Evolutionary conservation across 257 asterid species (phyloP), one percentile per base, ranked within the genome.

Genomic region (Voacanga thouarsii): DNA sequence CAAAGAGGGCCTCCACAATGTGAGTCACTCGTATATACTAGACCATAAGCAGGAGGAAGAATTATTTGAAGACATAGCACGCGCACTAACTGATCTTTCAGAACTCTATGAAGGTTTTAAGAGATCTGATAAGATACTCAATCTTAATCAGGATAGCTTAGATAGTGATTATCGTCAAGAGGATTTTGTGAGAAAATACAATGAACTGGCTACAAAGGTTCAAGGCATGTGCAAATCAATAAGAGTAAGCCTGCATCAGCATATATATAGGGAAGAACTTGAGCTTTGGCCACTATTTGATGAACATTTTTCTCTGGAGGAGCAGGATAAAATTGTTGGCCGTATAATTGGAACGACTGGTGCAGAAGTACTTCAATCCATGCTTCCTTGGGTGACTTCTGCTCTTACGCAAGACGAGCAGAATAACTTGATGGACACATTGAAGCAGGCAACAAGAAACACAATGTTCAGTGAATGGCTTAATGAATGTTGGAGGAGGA

Each of bases 381-480:
- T 86, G 86, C 77, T 86, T 68, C 90, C 90, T 80, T 86, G 90
- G 90, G 88, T 86, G 55, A 86, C 90, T 71, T 82, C 90, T 45
- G 90, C 86, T 80, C 90, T 86, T 78, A 82, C 88, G 49, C 86
- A 80, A 75, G 86, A 82, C 75, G 90, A 86, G 84, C 90, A 86
- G 73, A 86, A 84, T 84, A 84, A 79, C 69, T 68, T 84, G 90
- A 84, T 86, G 85, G 90, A 86, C 80, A 84, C 90, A 5, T 66
- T 82, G 75, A 86, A 80, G 85, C 86, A 86, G 75, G 88, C 90
- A 16, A 84, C 90, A 47, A 84, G 77, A 77, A 86, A 86, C 76
- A 86, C 90, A 72, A 86, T 86, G 90, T 86, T 86, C 80, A 82
- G 84, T 64, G 90, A 84, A 79, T 86, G 90, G 90, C 90, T 86